Evolutionary conservation across 352 stramenopile species (phyloP).

Genomic region (Globisporangium rhizosaccharum): DNA sequence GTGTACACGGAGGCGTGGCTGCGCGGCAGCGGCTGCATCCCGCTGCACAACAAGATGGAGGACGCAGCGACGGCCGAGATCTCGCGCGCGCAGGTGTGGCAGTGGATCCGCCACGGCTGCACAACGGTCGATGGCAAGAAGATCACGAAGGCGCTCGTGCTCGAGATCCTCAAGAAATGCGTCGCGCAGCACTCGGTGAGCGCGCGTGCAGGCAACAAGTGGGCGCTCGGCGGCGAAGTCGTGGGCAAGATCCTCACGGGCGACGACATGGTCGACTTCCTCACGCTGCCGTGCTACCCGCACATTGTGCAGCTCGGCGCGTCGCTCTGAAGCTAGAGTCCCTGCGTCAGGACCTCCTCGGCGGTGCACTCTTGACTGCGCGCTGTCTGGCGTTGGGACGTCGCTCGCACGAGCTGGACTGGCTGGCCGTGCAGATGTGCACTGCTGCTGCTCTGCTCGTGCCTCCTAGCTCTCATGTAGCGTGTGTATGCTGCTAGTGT

Average conservation of each 20-base stretch:
- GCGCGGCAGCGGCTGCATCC: slow-evolving; percentile 90
- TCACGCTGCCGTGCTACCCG: slow-evolving; percentile 80
- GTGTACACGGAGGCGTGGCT: slow-evolving; percentile 95
- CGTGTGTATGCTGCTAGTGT: no score
- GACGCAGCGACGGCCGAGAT: slow-evolving; percentile 94
- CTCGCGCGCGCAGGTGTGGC: slow-evolving; percentile 92
- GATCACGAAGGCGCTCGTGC: slow-evolving; percentile 63
- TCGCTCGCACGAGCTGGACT: background rate
- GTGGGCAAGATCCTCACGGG: slow-evolving; percentile 67
- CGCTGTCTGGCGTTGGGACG: background rate
- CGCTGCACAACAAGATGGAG: slow-evolving; percentile 94
- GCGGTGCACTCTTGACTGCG: background rate
- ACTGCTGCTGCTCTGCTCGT: background rate
- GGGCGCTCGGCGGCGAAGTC: slow-evolving; percentile 49
- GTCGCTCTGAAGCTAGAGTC: slow-evolving; percentile 51
- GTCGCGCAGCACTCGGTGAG: slow-evolving; percentile 50
- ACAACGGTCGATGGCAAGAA: slow-evolving; percentile 63
- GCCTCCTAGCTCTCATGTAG: no score
- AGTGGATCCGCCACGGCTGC: slow-evolving; percentile 80
- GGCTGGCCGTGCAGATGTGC: background rate
- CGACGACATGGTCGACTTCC: slow-evolving; percentile 78
- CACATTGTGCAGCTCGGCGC: slow-evolving; percentile 70
- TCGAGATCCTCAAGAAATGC: slow-evolving; percentile 57
- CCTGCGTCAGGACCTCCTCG: background rate
- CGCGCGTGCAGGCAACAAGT: slow-evolving; percentile 51